Evolutionary conservation across 768 basidiomycete species (phyloP), one percentile per base, ranked within the genome.

Genomic region (Termitomyces sp.): DNA sequence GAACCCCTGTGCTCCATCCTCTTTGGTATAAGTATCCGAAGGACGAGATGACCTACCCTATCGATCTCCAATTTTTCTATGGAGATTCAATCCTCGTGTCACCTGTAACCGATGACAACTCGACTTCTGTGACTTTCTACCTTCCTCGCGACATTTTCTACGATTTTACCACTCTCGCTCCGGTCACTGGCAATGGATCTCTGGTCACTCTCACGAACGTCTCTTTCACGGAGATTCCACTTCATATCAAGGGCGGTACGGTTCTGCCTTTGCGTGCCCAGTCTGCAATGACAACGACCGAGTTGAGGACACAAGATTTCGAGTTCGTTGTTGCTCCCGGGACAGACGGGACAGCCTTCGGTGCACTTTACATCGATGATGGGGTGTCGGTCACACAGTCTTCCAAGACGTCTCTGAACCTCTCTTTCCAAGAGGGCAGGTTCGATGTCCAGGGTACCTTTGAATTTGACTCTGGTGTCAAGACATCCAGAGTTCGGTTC

Each of bases 11-110:
- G 25, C 70, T 86, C n/a, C 73, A 80, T 52, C 84, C 86, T 13
- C 65, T 87, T 32, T 88, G 78, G 76, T 86, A 78, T 77, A 78
- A 79, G 56, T 89, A 86, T 60, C 85, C 87, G 6, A 76, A 80
- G 52, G 87, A 89, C 65, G 13, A 69, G 1, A 70, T 74, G 33
- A 86, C 86, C 0, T 88, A 74, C 66, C 63, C 70, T 5, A 80
- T 87, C 63, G 85, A 86, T 57, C 74, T 80, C 35, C 86, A 89
- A 61, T 88, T 84, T 76, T 79, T 88, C 74, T 88, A 76, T 60
- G 87, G 86, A 11, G 73, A 80, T 60, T 81, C 82, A 10, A 72
- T 89, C 64, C 81, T 88, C 44, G 84, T 88, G 7, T 85, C 85
- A 0, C 86, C 86, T 12, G 85, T 88, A 23, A 84, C 83, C 0